A percentile compares a stretch with the other conserved stretches of the same genome.
Evolutionary conservation across 257 asterid genomes (phyloP).

Genomic region (Nicotiana undulata): DNA sequence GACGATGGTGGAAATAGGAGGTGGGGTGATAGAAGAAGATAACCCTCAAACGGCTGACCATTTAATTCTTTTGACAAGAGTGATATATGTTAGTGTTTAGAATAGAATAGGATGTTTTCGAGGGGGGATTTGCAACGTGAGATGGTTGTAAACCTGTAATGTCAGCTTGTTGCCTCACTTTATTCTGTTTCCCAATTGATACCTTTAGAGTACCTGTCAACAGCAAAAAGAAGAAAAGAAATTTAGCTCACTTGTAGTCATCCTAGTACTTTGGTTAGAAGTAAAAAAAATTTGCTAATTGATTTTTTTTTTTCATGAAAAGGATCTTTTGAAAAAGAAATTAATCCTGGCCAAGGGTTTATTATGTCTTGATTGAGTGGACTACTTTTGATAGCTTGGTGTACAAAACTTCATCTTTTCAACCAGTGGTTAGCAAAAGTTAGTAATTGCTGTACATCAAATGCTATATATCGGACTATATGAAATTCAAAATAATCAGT

Average conservation of each 20-base stretch:
- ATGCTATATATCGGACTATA: neutral
- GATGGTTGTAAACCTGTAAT: neutral
- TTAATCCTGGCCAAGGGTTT: neutral
- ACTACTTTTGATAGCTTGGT: neutral
- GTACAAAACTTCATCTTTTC: neutral
- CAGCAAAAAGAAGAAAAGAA: neutral
- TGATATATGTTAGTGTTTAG: neutral
- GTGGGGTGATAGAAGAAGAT: constrained; percentile 48
- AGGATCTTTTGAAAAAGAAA: neutral
- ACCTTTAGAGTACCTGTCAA: neutral
- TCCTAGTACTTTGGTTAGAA: neutral
- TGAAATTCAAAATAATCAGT: neutral
- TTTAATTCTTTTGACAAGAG: neutral
- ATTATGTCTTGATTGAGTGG: neutral
- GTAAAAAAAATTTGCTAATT: neutral
- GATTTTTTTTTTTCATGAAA: neutral
- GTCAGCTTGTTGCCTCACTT: neutral
- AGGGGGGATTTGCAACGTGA: neutral
- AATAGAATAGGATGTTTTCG: neutral
- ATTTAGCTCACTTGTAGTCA: neutral
- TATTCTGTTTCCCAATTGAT: neutral
- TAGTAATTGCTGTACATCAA: too few species aligned
- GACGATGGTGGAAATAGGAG: constrained; percentile 28
- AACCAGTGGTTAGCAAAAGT: too few species aligned
- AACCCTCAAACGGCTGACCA: neutral